phyloP scores from a whole-genome alignment of 176 grass and related monocot genomes.

The Oryza coarctata region DNA sequence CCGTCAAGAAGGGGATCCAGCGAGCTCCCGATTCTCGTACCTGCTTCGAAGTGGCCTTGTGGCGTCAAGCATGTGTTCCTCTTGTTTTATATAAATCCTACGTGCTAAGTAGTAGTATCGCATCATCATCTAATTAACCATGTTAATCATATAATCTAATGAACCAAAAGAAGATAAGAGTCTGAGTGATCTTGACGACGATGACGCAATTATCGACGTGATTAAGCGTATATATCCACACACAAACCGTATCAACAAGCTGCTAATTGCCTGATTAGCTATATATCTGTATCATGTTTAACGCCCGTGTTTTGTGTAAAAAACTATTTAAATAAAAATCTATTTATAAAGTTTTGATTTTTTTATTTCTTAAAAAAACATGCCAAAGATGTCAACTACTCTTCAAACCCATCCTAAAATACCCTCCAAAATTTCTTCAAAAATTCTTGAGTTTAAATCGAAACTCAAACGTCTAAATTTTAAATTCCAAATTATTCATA shows the following conservation, averaged over 20 bases:
- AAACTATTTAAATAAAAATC: too few relatives aligned
- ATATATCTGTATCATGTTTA: too few relatives aligned
- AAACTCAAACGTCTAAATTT: too few relatives aligned
- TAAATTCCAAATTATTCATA: too few relatives aligned
- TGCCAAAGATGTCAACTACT: too few relatives aligned
- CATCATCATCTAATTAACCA: neutral
- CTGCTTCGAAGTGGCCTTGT: neutral
- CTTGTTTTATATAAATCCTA: neutral
- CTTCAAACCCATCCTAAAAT: too few relatives aligned
- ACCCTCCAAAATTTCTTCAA: too few relatives aligned
- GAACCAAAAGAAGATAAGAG: neutral
- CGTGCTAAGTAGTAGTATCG: neutral
- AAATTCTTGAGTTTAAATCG: too few relatives aligned
- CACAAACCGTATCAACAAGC: neutral
- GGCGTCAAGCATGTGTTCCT: neutral
- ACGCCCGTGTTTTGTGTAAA: too few relatives aligned
- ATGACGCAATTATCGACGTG: neutral
- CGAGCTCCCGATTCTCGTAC: neutral
- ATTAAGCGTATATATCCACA: neutral
- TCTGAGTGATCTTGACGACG: neutral
- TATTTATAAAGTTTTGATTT: too few relatives aligned
- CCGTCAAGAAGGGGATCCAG: constrained; percentile 22
- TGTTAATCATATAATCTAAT: neutral
- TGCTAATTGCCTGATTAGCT: neutral
- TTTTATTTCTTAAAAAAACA: too few relatives aligned